A percentile compares a stretch with the other conserved stretches of the same genome.
Conservation (phyloP, 2,329 filamentous ascomycete species). For the Metarhizium guizhouense region DNA sequence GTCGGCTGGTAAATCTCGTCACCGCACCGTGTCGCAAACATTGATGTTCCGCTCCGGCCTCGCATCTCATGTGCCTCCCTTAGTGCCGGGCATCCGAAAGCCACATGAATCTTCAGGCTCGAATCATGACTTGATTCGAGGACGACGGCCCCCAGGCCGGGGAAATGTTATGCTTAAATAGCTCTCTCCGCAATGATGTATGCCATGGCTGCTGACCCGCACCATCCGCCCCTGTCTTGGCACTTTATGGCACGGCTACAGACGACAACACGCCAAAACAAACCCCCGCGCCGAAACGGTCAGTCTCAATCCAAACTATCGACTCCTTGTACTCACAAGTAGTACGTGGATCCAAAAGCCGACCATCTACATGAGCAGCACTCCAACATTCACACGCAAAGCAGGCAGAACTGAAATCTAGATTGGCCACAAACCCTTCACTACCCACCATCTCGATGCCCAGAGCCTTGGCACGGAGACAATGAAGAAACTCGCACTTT, state of each 20-base stretch:
- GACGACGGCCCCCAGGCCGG: not conserved
- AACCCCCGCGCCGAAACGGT: too few species aligned
- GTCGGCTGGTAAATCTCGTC: too few species aligned
- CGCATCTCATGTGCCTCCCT: too few species aligned
- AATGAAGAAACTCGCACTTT: not conserved
- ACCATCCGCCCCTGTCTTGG: not conserved
- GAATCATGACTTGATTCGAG: not conserved
- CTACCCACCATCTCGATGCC: not conserved
- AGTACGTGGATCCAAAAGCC: not conserved
- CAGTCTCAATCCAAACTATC: too few species aligned
- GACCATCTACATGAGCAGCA: not conserved
- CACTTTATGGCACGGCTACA: not conserved
- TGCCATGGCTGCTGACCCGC: not conserved
- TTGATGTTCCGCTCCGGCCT: too few species aligned
- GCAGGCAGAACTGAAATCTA: too few species aligned
- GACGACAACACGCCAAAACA: not conserved
- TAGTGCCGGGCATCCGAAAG: too few species aligned
- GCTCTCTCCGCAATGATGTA: not conserved
- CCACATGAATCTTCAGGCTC: not conserved
- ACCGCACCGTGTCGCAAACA: too few species aligned
- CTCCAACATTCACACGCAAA: too few species aligned
- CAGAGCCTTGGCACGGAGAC: not conserved
- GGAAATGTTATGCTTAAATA: not conserved
- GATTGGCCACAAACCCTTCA: not conserved
- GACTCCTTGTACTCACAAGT: too few species aligned